Evolutionary conservation across 2,329 filamentous ascomycete genomes (phyloP).

Genomic region (Exophiala aquamarina): DNA sequence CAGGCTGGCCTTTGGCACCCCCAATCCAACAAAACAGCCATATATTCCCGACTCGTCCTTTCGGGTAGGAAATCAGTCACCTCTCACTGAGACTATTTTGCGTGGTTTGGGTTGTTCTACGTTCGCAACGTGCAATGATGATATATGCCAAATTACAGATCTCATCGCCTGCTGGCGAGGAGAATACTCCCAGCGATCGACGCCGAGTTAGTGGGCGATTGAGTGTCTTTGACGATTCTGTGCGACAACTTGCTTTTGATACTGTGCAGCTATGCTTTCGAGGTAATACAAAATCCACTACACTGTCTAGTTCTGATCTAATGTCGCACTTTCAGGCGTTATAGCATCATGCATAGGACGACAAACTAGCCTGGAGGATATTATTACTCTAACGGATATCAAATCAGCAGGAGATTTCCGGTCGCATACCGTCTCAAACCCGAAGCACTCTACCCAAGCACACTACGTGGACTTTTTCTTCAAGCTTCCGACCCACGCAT

Average conservation of each 20-base stretch:
- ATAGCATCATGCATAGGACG: slow-evolving; percentile 18
- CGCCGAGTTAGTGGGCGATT: slow-evolving; percentile 16
- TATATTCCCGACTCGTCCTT: too few relatives aligned
- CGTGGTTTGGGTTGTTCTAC: not conserved
- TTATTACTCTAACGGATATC: slow-evolving; percentile 24
- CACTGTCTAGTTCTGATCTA: not conserved
- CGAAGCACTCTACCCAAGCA: slow-evolving; percentile 3
- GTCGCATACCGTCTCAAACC: not conserved
- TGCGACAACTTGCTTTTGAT: slow-evolving; percentile 14
- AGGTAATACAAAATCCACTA: slow-evolving; percentile 5
- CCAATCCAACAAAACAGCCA: too few relatives aligned
- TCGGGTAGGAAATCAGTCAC: too few relatives aligned
- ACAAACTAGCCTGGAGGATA: slow-evolving; percentile 16
- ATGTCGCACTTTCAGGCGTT: slow-evolving; percentile 8
- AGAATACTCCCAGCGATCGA: not conserved
- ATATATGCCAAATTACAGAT: slow-evolving; percentile 18
- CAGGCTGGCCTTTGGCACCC: too few relatives aligned
- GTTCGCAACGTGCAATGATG: not conserved
- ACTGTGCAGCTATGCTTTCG: slow-evolving; percentile 18
- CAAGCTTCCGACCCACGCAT: slow-evolving; percentile 13
- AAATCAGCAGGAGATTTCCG: slow-evolving; percentile 15
- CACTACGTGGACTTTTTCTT: slow-evolving; percentile 20
- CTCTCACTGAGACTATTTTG: too few relatives aligned
- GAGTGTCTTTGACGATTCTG: slow-evolving; percentile 16
- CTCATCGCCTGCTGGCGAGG: not conserved